Conservation (phyloP, 768 basidiomycete genomes). For the Filobasidium wieringae region DNA sequence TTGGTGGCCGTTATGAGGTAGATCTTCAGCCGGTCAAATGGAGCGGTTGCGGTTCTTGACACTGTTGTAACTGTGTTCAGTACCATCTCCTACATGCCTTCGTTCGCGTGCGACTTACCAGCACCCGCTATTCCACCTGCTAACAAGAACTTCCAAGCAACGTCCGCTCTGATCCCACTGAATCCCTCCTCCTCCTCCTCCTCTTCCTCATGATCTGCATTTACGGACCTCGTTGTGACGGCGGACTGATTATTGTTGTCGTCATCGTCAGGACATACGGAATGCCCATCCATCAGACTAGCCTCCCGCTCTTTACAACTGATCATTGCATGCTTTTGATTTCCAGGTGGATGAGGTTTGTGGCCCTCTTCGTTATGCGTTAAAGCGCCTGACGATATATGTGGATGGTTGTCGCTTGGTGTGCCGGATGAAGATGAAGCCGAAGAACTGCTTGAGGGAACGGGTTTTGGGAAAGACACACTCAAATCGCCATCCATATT, state of each 20-base stretch:
- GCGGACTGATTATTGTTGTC: background rate
- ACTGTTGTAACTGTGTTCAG: background rate
- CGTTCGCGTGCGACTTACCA: constrained; percentile 46
- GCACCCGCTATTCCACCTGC: constrained; percentile 93
- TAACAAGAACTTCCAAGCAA: constrained; percentile 75
- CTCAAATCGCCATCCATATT: constrained; percentile 69
- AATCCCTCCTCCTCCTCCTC: constrained; percentile 52
- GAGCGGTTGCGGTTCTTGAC: constrained; percentile 68
- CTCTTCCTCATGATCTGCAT: constrained; percentile 21
- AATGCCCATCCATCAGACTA: constrained; percentile 2
- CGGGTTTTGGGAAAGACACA: constrained; percentile 33
- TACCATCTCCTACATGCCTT: background rate
- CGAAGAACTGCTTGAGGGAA: background rate
- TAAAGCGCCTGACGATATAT: background rate
- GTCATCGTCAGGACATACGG: background rate
- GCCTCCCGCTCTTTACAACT: constrained; percentile 2
- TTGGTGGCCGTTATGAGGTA: constrained; percentile 66
- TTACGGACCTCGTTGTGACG: background rate
- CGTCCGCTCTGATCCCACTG: constrained; percentile 53
- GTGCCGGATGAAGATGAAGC: background rate
- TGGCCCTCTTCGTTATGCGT: background rate
- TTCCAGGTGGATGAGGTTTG: background rate
- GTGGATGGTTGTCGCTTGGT: background rate
- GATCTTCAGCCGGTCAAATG: constrained; percentile 91
- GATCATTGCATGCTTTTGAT: background rate